Base-by-base conservation (phyloP, 1,284 basidiomycete genomes). In the Moesziomyces globuligerus region DNA sequence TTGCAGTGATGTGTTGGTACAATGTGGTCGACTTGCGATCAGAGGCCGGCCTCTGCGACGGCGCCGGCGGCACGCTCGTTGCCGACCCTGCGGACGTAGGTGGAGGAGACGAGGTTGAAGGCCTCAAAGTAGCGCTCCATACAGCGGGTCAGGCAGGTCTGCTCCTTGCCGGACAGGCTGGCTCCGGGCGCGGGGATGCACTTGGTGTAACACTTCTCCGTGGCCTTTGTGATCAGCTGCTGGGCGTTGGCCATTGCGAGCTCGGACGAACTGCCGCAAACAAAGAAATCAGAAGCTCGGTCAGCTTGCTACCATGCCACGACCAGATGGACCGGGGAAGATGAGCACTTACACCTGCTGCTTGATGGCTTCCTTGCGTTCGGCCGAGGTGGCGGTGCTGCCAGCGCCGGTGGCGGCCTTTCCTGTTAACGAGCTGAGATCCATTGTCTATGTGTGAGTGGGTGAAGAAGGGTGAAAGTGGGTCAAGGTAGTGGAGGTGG, bases 51-150 rank as follows among this genome's bases (percentile, higher is more conserved):
- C 39, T 70, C 67, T 15, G 60, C 64, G 15, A 75, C 48, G 17
- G 65, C 48, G 0, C 73, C 73, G 7, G 72, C 66, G 18, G 68
- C 71, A 18, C 78, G 55, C 59, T 78, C 73, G 39, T 62, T 69
- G 11, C 68, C 55, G 23, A 80, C 69, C 26, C 75, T 58, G 28
- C 69, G 51, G 28, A 79, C 75, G 42, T 80, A 80, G 21, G 76
- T 72, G 26, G 61, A 61, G 25, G 69, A 72, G 44, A 78, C 76
- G 42, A 79, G 62, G 72, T 79, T 81, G 64, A 79, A 79, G 23
- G 79, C 78, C 43, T 80, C 79, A 71, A 80, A 80, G 64, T 80
- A 80, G 39, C 79, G 66, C 57, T 80, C 77, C 46, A 80, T 66
- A 65, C 79, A 80, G n/a, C 75, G 53, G 46, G 75, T 76, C 7